Evolutionary conservation across 2,329 filamentous ascomycete genomes (phyloP), one percentile per base, ranked within the genome.

Genomic region (Aquanectria penicillioides): DNA sequence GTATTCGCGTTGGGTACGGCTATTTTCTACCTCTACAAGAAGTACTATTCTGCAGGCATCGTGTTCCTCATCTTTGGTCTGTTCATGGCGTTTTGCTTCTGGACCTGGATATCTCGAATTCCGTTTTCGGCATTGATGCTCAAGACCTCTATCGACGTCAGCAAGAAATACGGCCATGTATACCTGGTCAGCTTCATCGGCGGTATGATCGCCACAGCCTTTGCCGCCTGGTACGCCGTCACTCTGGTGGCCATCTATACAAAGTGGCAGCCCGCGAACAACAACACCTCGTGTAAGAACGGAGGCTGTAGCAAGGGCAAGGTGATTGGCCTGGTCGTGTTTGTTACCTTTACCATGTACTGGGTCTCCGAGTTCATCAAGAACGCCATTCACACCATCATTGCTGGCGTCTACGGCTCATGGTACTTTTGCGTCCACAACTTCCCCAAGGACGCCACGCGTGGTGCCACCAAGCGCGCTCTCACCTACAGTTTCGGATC

Each of bases 331-430:
- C 78, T 97, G 25, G 80, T 97, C 5, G 91, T 90, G 15, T 97
- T 96, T 73, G 85, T 93, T 66, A 97, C 93, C 0, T 97, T 98
- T 70, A 89, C 93, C 50, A 92, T 89, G 77, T 97, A 96, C 78
- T 98, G 94, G 94, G 89, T 97, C 64, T 90, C 91, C 2, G 94
- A 98, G 74, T 94, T 91, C 84, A 80, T 97, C 68, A 97, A 97
- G 80, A 97, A 97, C 77, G 93, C 92, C 1, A 92, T 97, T 41
- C 93, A 98, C 73, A 90, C 90, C 2, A 93, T 88, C 20, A 90
- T 97, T 57, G 91, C 93, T 0, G 94, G 94, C 0, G 89, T 97
- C 0, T 97, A 97, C 69, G 94, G 93, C 1, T 90, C 90, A 1
- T 98, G 94, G 94, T 98, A 97, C 79, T 97, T 97, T 74, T 90